Evolutionary conservation across 352 stramenopile genomes (phyloP), one percentile per base, ranked within the genome.

Genomic region (Peronospora farinosa): DNA sequence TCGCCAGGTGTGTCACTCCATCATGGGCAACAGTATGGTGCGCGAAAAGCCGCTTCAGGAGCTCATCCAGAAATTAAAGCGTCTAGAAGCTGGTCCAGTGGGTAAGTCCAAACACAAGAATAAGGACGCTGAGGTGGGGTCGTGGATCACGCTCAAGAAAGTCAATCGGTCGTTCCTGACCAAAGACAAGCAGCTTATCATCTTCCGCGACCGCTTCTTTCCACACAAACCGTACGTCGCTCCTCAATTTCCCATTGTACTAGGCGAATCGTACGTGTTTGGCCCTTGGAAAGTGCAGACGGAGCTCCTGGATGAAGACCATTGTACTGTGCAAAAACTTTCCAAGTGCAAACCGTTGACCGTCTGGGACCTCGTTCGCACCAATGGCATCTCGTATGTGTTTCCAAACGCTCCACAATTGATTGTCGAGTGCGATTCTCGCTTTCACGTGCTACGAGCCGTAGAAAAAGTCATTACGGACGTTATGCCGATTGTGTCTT

Each of bases 81-180:
- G 72, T 15, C 62, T 84, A 31, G 40, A 71, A 2, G 60, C 63
- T 16, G 44, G 48, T 7, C 48, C 57, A 1, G 28, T 41, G 7
- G 51, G 57, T 7, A 63, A 67, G 17, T 47, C 52, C 44, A 67
- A 70, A 33, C 62, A 70, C 48, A 70, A 70, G 57, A 70, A 70
- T 44, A 70, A 70, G 42, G 53, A 71, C 23, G 57, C 57, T 6
- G 61, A 72, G 44, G 47, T 65, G 40, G 72, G 69, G 47, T 81
- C 79, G 54, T 92, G 81, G 81, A 70, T 90, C 54, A 90, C 78
- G 49, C 69, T 92, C 52, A 92, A 92, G 63, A 90, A 92, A 60
- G 63, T 63, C 32, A 88, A 87, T 38, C 72, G 80, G n/a, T 86
- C 76, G 13, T 88, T 84, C 51, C 55, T 92, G 32, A 90, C 77